These are phyloP conservation scores for Skeletonema menzelii DNA, from an alignment of 108 stramenopile genomes.

Conservation along the genomic window DNA sequence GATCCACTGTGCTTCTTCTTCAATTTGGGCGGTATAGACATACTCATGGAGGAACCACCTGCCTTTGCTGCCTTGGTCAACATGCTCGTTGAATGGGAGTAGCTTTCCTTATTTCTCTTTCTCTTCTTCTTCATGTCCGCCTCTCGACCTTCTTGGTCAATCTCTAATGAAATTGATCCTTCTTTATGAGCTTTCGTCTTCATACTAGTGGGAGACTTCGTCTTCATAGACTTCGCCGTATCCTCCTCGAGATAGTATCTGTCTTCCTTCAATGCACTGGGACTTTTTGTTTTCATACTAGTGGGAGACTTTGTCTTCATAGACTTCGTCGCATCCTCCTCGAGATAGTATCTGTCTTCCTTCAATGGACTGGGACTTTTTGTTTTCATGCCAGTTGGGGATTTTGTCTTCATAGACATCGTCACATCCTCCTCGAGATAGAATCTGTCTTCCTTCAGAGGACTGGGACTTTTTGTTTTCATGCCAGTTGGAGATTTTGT, in stretches of 20 bases:
- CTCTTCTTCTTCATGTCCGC: neutral
- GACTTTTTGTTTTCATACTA: neutral
- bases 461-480: neutral
- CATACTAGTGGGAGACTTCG: neutral
- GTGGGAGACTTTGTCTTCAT: neutral
- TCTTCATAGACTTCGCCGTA: neutral
- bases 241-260: neutral
- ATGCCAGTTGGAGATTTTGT: neutral
- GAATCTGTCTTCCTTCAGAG: neutral
- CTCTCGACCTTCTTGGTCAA: neutral
- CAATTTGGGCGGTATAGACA: neutral
- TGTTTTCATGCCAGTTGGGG: neutral
- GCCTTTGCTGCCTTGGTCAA: neutral
- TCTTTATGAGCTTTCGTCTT: neutral
- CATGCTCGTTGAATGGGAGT: neutral
- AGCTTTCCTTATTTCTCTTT: neutral
- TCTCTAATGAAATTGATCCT: neutral
- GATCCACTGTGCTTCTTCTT: neutral
- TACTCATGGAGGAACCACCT: neutral
- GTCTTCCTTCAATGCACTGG: neutral
- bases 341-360: no score
- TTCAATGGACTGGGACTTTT: neutral
- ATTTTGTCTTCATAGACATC: neutral
- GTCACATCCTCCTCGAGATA: neutral
- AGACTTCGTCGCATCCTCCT: neutral